These are phyloP conservation scores for Cryptococcus sp. DNA, from an alignment of 1,284 basidiomycete genomes.

Conservation along the genomic window DNA sequence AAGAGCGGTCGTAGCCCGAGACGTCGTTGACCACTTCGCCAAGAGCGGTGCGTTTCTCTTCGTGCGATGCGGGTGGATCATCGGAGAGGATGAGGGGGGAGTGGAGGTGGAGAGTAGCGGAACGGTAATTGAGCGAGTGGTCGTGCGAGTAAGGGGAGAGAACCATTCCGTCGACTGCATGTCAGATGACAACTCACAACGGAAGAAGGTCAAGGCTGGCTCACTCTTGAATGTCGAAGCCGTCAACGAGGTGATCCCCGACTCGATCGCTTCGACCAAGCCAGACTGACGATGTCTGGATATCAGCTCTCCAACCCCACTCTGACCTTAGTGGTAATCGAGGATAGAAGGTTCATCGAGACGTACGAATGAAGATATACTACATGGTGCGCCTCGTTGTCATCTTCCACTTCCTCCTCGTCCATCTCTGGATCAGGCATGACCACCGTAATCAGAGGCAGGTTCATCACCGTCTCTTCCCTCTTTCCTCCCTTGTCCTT, in stretches of 20 bases:
- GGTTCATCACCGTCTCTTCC: constrained; percentile 21
- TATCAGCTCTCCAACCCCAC: background rate
- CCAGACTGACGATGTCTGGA: constrained; percentile 18
- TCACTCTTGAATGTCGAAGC: constrained; percentile 16
- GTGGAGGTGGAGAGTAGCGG: constrained; percentile 18
- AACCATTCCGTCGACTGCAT: constrained; percentile 21
- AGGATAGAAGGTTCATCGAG: background rate
- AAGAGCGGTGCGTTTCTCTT: constrained; percentile 16
- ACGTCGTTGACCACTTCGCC: constrained; percentile 11
- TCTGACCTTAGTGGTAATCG: background rate
- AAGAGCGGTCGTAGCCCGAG: constrained; percentile 12
- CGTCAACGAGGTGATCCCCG: constrained; percentile 14
- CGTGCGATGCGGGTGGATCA: constrained; percentile 7
- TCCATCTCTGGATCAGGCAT: constrained; percentile 12
- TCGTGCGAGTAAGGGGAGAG: constrained; percentile 22
- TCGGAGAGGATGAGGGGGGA: constrained; percentile 8
- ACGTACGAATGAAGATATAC: constrained; percentile 22
- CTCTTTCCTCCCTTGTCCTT: constrained; percentile 1
- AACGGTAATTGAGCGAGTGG: constrained; percentile 22
- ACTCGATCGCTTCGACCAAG: constrained; percentile 14
- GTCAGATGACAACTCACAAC: too few species aligned
- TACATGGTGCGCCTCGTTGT: constrained; percentile 7
- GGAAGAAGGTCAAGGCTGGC: background rate
- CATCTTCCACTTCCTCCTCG: constrained; percentile 12
- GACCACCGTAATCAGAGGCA: constrained; percentile 14